phyloP scores from a whole-genome alignment of 345 rosid genomes.

The Barbarea vulgaris region DNA sequence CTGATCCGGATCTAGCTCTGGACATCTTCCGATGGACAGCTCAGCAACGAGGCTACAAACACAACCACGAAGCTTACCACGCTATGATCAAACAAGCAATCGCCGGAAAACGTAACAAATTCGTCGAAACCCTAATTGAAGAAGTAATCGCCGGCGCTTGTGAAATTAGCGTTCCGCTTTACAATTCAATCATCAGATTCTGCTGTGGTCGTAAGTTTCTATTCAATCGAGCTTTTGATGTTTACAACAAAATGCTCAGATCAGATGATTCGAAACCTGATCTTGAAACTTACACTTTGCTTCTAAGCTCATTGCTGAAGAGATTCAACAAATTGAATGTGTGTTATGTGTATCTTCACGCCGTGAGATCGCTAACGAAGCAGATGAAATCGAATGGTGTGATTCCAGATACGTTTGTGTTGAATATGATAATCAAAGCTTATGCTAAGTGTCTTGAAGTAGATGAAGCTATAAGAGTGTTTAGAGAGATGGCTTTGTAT shows the following conservation, averaged over 20 bases:
- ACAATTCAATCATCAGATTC: constrained; percentile 69
- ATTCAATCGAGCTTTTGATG: constrained; percentile 77
- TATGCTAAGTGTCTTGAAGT: constrained; percentile 69
- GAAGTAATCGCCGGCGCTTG: constrained; percentile 93
- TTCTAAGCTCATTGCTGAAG: constrained; percentile 65
- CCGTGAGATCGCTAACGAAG: constrained; percentile 71
- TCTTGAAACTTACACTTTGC: constrained; percentile 70
- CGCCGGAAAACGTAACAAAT: constrained; percentile 66
- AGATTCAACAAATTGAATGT: constrained; percentile 73
- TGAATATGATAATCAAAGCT: constrained; percentile 94
- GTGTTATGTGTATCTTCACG: constrained; percentile 74
- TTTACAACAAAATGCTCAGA: constrained; percentile 73
- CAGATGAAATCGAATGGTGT: constrained; percentile 89
- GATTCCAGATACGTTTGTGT: constrained; percentile 74
- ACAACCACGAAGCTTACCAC: constrained; percentile 66
- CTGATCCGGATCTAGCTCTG: constrained; percentile 83
- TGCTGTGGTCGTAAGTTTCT: constrained; percentile 78
- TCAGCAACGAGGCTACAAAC: constrained; percentile 70
- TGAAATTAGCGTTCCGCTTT: constrained; percentile 65
- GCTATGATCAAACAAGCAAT: constrained; percentile 62
- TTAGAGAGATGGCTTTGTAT: constrained; percentile 81
- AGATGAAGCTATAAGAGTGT: constrained; percentile 71
- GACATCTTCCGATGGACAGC: constrained; percentile 97
- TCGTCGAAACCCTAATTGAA: constrained; percentile 67
- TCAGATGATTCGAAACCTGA: constrained; percentile 72